Evolutionary conservation across 2,329 filamentous ascomycete genomes (phyloP).

Genomic region (Stagonosporopsis chrysanthemi): DNA sequence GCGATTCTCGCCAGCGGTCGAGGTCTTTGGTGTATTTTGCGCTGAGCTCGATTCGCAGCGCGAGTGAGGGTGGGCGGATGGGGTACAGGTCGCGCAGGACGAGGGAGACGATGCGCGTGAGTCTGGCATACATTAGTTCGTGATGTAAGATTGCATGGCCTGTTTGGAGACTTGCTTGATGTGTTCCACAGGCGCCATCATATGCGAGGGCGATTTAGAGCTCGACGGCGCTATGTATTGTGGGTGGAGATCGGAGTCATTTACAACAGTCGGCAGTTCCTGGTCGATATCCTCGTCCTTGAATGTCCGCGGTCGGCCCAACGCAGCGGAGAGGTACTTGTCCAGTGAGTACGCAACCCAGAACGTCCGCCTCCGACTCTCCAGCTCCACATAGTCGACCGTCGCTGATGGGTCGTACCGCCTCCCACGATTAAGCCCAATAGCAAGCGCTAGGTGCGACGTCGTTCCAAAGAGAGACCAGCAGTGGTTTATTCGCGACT

Average conservation of each 20-base stretch:
- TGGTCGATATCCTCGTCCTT: constrained; percentile 72
- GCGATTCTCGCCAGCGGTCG: constrained; percentile 55
- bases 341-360: constrained; percentile 70
- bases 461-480: constrained; percentile 68
- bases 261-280: constrained; percentile 46
- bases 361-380: constrained; percentile 66
- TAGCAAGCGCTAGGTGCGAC: constrained; percentile 59
- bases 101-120: constrained; percentile 55
- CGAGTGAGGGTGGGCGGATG: constrained; percentile 45
- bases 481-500: constrained; percentile 66
- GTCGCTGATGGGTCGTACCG: constrained; percentile 40
- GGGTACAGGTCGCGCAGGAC: constrained; percentile 57
- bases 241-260: constrained; percentile 43
- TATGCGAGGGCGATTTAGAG: constrained; percentile 47
- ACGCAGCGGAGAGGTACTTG: constrained; percentile 69
- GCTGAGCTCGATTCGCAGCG: constrained; percentile 48
- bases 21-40: constrained; percentile 54
- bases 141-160: neutral
- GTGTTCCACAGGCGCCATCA: constrained; percentile 57
- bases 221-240: constrained; percentile 39
- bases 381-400: constrained; percentile 56
- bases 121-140: constrained; percentile 26
- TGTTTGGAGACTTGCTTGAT: constrained; percentile 39
- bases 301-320: constrained; percentile 66
- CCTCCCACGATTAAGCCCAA: constrained; percentile 55